Evolutionary conservation across 2,329 filamentous ascomycete species (phyloP).

Genomic region (Aureobasidium vineae): DNA sequence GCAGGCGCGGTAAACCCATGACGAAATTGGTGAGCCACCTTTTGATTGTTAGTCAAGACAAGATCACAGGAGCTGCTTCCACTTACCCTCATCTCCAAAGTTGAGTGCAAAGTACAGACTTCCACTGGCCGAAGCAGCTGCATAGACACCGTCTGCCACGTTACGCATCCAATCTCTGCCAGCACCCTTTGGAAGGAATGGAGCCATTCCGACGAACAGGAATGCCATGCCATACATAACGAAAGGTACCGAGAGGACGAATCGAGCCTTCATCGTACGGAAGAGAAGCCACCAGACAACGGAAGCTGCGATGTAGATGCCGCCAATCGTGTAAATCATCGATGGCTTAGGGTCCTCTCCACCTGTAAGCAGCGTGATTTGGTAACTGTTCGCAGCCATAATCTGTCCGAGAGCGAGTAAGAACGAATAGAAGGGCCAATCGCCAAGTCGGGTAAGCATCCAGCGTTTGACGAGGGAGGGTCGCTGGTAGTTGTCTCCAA

Average conservation of each 20-base stretch:
- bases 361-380: constrained; percentile 65
- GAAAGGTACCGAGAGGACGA: constrained; percentile 61
- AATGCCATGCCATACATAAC: constrained; percentile 63
- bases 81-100: constrained; percentile 48
- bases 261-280: constrained; percentile 42
- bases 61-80: background rate
- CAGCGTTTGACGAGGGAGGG: constrained; percentile 57
- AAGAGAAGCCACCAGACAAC: constrained; percentile 64
- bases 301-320: constrained; percentile 58
- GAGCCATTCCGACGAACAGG: constrained; percentile 60
- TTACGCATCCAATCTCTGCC: constrained; percentile 58
- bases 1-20: constrained; percentile 65
- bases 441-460: constrained; percentile 57
- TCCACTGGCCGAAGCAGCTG: constrained; percentile 61
- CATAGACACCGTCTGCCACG: constrained; percentile 61
- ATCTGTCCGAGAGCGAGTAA: constrained; percentile 62
- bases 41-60: constrained; percentile 36
- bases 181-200: constrained; percentile 47
- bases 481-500: constrained; percentile 57
- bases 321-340: constrained; percentile 61
- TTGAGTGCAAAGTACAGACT: constrained; percentile 66
- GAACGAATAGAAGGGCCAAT: constrained; percentile 64
- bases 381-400: constrained; percentile 65
- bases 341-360: constrained; percentile 58
- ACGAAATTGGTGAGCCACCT: constrained; percentile 55